A percentile compares a stretch with the other conserved stretches of the same genome.
Evolutionary conservation across 495 filamentous ascomycete genomes (phyloP).

Genomic region (Lasiosphaeria miniovina): DNA sequence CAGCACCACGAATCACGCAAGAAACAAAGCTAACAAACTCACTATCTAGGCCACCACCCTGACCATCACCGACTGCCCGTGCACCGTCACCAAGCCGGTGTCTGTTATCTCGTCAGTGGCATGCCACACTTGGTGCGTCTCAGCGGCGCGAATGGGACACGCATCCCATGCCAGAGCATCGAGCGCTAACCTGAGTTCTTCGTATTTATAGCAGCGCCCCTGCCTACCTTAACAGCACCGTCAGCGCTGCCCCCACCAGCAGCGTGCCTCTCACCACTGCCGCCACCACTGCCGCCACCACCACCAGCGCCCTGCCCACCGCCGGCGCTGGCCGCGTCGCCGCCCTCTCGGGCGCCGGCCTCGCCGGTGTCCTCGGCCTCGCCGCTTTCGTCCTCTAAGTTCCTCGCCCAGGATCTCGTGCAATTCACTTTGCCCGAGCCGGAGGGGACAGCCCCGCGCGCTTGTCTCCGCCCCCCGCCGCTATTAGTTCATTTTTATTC

Average conservation of each 20-base stretch:
- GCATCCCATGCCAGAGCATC: neutral
- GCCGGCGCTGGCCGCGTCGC: constrained; percentile 64
- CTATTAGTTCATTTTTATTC: constrained; percentile 5
- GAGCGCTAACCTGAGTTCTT: neutral
- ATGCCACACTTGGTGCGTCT: constrained; percentile 64
- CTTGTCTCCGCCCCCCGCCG: neutral
- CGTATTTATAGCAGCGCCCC: constrained; percentile 2
- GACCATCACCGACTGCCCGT: constrained; percentile 76
- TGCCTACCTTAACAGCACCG: constrained; percentile 33
- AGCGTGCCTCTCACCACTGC: constrained; percentile 32
- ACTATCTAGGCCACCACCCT: constrained; percentile 61
- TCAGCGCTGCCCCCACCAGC: constrained; percentile 30
- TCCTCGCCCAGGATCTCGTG: neutral
- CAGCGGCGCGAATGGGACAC: neutral
- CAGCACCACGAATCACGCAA: too few relatives aligned
- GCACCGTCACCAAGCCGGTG: constrained; percentile 72
- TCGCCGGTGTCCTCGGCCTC: constrained; percentile 71
- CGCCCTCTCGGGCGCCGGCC: constrained; percentile 65
- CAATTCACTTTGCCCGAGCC: neutral
- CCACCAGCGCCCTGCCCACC: constrained; percentile 39
- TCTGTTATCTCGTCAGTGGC: constrained; percentile 58
- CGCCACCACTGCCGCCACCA: constrained; percentile 32
- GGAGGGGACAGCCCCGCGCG: neutral
- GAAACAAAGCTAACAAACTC: constrained; percentile 6
- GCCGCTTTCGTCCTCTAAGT: constrained; percentile 75